These are phyloP conservation scores for Apiospora marii DNA, from an alignment of 2,329 filamentous ascomycete genomes.

Conservation along the genomic window DNA sequence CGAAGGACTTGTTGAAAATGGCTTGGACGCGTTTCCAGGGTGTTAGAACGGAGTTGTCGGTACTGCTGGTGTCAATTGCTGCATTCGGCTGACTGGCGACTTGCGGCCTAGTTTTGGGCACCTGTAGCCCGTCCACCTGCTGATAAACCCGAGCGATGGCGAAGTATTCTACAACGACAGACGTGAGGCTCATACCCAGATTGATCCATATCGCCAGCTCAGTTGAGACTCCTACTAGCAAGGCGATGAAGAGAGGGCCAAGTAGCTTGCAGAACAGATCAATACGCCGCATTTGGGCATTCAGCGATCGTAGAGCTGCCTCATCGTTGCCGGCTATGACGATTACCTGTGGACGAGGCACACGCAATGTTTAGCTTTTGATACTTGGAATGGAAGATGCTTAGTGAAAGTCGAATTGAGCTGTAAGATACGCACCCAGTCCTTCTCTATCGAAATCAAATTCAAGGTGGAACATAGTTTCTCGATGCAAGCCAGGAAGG, in stretches of 20 bases:
- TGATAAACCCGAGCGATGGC: conserved; percentile 36
- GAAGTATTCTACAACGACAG: conserved; percentile 41
- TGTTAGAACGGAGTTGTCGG: not conserved
- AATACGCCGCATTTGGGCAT: conserved; percentile 64
- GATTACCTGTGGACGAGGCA: conserved; percentile 45
- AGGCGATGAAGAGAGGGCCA: conserved; percentile 59
- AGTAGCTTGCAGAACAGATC: conserved; percentile 66
- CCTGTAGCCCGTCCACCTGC: conserved; percentile 32
- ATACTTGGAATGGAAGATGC: not conserved
- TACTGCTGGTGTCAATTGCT: too few relatives aligned
- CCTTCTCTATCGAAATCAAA: conserved; percentile 72
- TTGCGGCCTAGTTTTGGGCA: not conserved
- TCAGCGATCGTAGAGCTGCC: conserved; percentile 46
- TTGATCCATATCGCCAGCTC: conserved; percentile 54
- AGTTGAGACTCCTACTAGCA: conserved; percentile 55
- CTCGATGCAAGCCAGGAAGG: conserved; percentile 70
- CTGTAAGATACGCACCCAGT: conserved; percentile 61
- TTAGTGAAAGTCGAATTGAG: not conserved
- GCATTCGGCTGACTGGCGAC: not conserved
- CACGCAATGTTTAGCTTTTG: not conserved
- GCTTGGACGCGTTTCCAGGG: not conserved
- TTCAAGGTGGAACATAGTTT: conserved; percentile 73
- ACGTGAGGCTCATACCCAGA: conserved; percentile 55
- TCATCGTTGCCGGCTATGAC: conserved; percentile 55
- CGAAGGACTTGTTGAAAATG: not conserved